Conservation (phyloP, 345 rosid species). For the Mangifera indica region DNA sequence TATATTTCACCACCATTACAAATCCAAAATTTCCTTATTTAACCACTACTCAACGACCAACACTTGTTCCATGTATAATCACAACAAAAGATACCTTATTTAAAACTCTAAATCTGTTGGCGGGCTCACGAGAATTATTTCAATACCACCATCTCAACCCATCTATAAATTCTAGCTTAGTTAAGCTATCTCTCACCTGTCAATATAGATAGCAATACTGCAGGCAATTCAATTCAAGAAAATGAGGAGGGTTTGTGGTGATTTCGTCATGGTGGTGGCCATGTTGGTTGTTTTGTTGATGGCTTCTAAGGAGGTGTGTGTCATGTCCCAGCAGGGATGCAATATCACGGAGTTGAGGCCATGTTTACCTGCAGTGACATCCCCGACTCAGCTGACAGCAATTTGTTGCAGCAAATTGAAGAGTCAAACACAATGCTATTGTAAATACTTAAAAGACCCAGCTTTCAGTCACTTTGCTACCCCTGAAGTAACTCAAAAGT, state of each 20-base stretch:
- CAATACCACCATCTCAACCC: not conserved
- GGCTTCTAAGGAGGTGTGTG: not conserved
- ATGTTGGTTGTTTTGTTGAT: slow-evolving; percentile 7
- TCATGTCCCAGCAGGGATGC: slow-evolving; percentile 44
- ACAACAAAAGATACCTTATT: no score
- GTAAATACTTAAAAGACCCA: slow-evolving; percentile 53
- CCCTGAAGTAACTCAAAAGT: slow-evolving; percentile 43
- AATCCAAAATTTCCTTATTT: no score
- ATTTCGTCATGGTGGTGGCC: slow-evolving; percentile 17
- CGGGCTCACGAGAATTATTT: no score
- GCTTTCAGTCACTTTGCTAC: slow-evolving; percentile 26
- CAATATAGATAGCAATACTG: no score
- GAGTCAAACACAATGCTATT: slow-evolving; percentile 60
- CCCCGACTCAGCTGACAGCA: slow-evolving; percentile 34
- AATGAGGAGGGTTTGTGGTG: no score
- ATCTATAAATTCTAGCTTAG: not conserved
- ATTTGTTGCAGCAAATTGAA: slow-evolving; percentile 52
- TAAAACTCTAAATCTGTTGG: no score
- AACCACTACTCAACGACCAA: no score
- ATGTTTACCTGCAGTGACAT: slow-evolving; percentile 42
- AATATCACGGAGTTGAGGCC: slow-evolving; percentile 46
- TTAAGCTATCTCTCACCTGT: no score
- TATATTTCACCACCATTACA: no score
- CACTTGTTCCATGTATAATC: no score
- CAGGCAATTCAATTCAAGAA: no score